phyloP scores from a whole-genome alignment of 225 moss, liverwort and hornwort species.

The Straminergon stramineum region DNA sequence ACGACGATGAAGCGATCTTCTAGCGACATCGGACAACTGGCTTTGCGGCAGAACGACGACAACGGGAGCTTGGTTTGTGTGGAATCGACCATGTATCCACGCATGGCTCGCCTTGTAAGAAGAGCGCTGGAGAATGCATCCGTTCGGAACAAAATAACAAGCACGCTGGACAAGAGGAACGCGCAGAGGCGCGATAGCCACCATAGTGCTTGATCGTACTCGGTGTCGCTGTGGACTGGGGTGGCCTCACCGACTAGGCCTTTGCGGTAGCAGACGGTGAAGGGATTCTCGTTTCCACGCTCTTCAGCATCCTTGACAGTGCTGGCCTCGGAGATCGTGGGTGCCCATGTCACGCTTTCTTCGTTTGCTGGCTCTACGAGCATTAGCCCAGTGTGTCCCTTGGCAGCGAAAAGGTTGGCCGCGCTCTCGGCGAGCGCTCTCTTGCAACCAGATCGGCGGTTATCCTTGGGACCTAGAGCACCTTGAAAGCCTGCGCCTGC shows the following conservation, averaged over 20 bases:
- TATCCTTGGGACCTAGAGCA: background rate
- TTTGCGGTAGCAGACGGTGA: background rate
- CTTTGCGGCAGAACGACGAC: slow-evolving; percentile 12
- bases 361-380: slow-evolving; percentile 14
- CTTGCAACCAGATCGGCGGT: background rate
- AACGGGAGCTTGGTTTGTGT: slow-evolving; percentile 37
- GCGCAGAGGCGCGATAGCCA: slow-evolving; percentile 15
- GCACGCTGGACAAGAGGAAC: background rate
- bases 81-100: slow-evolving; percentile 20
- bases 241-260: background rate
- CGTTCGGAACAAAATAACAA: slow-evolving; percentile 8
- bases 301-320: slow-evolving; percentile 16
- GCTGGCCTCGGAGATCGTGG: slow-evolving; percentile 22
- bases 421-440: background rate
- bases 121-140: slow-evolving; percentile 15
- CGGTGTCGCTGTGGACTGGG: background rate
- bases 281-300: slow-evolving; percentile 28
- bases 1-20: background rate
- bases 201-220: slow-evolving; percentile 6
- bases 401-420: background rate
- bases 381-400: slow-evolving; percentile 2
- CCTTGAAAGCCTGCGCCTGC: background rate
- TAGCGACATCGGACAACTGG: background rate
- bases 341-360: slow-evolving; percentile 7
- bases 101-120: slow-evolving; percentile 19